Evolutionary conservation across 192 early-diverging fungal genomes (phyloP).

Genomic region (Umbelopsis vinacea): DNA sequence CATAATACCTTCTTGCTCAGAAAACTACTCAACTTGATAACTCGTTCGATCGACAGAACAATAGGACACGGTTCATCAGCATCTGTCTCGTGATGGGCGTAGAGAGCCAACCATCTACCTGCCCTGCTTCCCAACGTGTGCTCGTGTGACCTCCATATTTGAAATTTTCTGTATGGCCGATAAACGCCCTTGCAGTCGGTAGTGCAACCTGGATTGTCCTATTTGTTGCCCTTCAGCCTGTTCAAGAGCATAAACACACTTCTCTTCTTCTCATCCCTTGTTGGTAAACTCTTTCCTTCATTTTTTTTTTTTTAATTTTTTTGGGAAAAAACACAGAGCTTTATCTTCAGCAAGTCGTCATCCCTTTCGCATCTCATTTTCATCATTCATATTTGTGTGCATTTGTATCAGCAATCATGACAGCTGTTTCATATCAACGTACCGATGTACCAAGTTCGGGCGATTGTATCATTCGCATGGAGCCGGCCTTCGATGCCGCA

Average conservation of each 20-base stretch:
- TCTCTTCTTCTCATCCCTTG: too few species aligned
- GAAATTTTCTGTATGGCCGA: constrained; percentile 5
- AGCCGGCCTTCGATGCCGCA: background rate
- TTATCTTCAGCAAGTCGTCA: background rate
- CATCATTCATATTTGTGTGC: background rate
- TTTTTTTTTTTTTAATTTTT: too few species aligned
- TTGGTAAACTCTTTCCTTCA: too few species aligned
- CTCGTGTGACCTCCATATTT: background rate
- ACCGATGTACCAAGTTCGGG: background rate
- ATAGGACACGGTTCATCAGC: too few species aligned
- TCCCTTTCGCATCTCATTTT: background rate
- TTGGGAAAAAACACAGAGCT: background rate
- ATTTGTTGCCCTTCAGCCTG: background rate
- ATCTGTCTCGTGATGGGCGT: background rate
- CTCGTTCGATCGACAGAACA: too few species aligned
- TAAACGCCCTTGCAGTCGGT: background rate
- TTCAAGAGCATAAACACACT: too few species aligned
- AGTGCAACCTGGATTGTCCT: background rate
- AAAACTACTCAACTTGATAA: too few species aligned
- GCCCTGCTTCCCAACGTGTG: constrained; percentile 7
- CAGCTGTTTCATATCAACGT: background rate
- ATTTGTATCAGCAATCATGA: background rate
- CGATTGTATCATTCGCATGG: background rate
- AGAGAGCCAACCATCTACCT: background rate
- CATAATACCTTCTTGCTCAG: too few species aligned